Percentiles rank a stretch among this genome's conserved stretches.
phyloP scores from a whole-genome alignment of 441 rosid genomes.

The Pelargonium citronellum region DNA sequence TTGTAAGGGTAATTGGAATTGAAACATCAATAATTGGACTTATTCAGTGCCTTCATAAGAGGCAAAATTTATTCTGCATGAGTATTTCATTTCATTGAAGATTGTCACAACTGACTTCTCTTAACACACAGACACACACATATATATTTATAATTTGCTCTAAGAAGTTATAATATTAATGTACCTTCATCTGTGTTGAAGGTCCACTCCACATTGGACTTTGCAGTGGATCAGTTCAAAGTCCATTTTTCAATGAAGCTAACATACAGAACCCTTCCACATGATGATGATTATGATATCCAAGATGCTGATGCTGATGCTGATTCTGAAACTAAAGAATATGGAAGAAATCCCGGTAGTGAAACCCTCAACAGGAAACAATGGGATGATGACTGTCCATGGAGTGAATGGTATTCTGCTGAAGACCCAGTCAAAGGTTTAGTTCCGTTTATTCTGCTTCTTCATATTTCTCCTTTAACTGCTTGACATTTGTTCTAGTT shows the following conservation, averaged over 20 bases:
- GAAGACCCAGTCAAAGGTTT: conserved; percentile 89
- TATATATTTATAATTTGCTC: too few species aligned
- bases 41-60: neutral
- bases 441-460: conserved; percentile 8
- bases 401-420: conserved; percentile 99
- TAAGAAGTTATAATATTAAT: too few species aligned
- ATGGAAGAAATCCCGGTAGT: conserved; percentile 34
- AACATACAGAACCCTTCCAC: conserved; percentile 67
- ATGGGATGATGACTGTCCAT: conserved; percentile 99
- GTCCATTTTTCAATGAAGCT: conserved; percentile 84
- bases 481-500: conserved; percentile 2
- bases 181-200: conserved; percentile 37
- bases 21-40: neutral
- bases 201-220: conserved; percentile 76
- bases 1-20: too few species aligned
- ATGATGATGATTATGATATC: conserved; percentile 52
- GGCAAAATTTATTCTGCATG: neutral
- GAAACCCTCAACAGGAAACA: conserved; percentile 49
- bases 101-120: conserved; percentile 2
- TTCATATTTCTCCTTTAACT: conserved; percentile 2
- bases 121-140: too few species aligned
- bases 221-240: conserved; percentile 55
- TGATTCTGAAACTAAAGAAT: conserved; percentile 34
- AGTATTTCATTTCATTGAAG: neutral
- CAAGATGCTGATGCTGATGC: conserved; percentile 39